These are phyloP conservation scores for Bisporella sp. DNA, from an alignment of 2,329 filamentous ascomycete species.

Conservation along the genomic window DNA sequence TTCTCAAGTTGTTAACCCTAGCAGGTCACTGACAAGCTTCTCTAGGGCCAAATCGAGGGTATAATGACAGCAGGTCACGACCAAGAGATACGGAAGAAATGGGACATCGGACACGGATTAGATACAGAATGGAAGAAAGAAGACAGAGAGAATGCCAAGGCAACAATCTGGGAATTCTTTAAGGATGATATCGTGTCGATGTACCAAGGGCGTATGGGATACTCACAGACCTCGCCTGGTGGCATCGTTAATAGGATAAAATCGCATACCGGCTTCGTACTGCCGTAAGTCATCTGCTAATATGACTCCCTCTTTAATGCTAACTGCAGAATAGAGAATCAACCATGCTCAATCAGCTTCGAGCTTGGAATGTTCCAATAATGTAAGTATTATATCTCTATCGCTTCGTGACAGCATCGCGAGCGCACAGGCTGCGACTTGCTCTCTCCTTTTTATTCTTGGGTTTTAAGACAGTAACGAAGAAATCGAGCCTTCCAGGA, in stretches of 20 bases:
- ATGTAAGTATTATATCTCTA: not conserved
- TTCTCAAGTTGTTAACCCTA: no score
- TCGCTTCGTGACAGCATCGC: no score
- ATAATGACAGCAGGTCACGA: not conserved
- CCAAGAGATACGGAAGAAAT: not conserved
- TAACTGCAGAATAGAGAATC: not conserved
- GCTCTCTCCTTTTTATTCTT: no score
- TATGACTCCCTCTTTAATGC: not conserved
- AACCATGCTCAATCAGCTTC: not conserved
- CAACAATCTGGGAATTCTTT: not conserved
- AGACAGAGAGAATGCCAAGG: not conserved
- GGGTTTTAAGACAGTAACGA: no score
- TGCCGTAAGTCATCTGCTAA: not conserved
- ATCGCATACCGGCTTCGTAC: not conserved
- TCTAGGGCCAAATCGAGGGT: not conserved
- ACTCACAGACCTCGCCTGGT: not conserved
- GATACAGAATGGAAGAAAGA: not conserved
- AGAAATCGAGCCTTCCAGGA: not conserved
- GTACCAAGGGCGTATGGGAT: not conserved
- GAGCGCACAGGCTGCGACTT: no score
- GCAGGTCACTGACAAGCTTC: no score
- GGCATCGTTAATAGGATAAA: not conserved
- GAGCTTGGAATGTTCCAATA: not conserved
- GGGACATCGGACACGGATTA: not conserved
- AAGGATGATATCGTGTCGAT: not conserved